A percentile compares a stretch with the other conserved stretches of the same genome.
Evolutionary conservation across 2,329 filamentous ascomycete species (phyloP).

Genomic region (Shiraia sp.): DNA sequence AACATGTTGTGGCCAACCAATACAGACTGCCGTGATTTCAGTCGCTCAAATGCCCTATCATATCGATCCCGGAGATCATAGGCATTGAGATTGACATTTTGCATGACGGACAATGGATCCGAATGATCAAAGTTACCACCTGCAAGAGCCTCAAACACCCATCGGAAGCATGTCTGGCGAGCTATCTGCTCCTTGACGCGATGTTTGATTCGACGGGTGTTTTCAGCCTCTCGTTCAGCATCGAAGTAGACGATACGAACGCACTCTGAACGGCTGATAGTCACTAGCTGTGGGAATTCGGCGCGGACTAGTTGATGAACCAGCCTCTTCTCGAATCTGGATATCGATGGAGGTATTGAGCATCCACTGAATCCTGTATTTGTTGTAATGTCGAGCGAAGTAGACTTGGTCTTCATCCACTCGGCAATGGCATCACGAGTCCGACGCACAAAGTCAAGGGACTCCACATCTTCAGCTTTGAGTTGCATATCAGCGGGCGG

Average conservation of each 20-base stretch:
- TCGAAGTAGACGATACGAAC: conserved; percentile 50
- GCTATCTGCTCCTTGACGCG: conserved; percentile 48
- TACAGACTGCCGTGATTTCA: conserved; percentile 54
- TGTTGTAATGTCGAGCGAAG: conserved; percentile 33
- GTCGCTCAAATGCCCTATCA: conserved; percentile 44
- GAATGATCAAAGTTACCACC: conserved; percentile 41
- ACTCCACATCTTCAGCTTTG: conserved; percentile 56
- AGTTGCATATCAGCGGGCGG: conserved; percentile 51
- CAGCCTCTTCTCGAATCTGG: conserved; percentile 64
- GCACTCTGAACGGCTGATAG: conserved; percentile 48
- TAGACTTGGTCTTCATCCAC: conserved; percentile 45
- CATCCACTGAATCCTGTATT: conserved; percentile 27
- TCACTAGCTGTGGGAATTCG: conserved; percentile 58
- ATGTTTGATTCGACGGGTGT: conserved; percentile 41
- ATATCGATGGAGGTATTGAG: conserved; percentile 25
- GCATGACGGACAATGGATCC: conserved; percentile 43
- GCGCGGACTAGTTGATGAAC: conserved; percentile 68
- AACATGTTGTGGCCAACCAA: conserved; percentile 69
- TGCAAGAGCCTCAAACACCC: conserved; percentile 54
- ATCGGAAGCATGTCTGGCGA: conserved; percentile 54
- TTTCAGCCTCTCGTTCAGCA: conserved; percentile 49
- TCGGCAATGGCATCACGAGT: conserved; percentile 51
- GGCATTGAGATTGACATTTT: conserved; percentile 43
- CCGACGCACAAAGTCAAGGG: conserved; percentile 55
- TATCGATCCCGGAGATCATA: conserved; percentile 44